Evolutionary conservation across 495 filamentous ascomycete species (phyloP).

Genomic region (Penicillium waksmanii): DNA sequence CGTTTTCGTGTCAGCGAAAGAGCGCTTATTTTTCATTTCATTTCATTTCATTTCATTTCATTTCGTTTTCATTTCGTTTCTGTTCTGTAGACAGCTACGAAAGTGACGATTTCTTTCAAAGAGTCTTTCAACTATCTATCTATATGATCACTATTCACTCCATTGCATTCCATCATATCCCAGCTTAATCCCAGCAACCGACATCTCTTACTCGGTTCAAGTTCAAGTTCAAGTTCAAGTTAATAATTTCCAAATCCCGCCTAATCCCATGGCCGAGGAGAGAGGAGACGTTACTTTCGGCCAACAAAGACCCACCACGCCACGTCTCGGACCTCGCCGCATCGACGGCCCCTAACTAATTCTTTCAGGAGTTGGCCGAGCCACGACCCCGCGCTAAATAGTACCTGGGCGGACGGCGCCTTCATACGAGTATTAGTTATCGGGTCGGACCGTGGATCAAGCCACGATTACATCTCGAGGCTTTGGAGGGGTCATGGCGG

Average conservation of each 20-base stretch:
- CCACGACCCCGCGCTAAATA: background rate
- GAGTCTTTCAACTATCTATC: background rate
- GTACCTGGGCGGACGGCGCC: background rate
- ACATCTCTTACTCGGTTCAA: no score
- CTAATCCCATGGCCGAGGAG: background rate
- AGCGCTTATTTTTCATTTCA: background rate
- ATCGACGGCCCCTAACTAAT: background rate
- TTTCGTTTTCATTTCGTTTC: slow-evolving; percentile 12
- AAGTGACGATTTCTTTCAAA: slow-evolving; percentile 15
- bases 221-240: no score
- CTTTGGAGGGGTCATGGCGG: background rate
- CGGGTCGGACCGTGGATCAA: background rate
- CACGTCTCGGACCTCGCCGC: slow-evolving; percentile 5
- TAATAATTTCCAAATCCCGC: no score
- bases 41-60: no score
- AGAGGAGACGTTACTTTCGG: slow-evolving; percentile 5
- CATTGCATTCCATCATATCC: background rate
- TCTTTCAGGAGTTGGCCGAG: slow-evolving; percentile 10
- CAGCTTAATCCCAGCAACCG: no score
- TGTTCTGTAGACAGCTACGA: slow-evolving; percentile 20
- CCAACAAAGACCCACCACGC: slow-evolving; percentile 13
- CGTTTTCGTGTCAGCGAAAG: slow-evolving; percentile 20
- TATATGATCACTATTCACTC: background rate
- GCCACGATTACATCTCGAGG: background rate
- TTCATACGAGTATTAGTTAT: background rate